These are phyloP conservation scores for Leishmania major DNA, from an alignment of 208 protist species.

Conservation along the genomic window DNA sequence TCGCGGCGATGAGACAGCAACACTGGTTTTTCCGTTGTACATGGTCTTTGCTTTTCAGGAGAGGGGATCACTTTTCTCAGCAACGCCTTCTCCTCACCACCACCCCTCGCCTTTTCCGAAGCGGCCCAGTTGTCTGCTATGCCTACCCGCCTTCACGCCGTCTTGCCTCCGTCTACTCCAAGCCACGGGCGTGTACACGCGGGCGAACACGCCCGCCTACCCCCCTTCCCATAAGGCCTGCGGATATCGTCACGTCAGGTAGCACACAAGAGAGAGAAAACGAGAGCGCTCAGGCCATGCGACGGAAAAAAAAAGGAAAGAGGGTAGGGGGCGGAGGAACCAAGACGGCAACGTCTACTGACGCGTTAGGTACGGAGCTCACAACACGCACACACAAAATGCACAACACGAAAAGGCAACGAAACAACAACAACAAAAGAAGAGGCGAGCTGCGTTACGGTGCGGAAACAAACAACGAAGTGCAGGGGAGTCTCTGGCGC, in stretches of 20 bases:
- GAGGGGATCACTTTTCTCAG: neutral
- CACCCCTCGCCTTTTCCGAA: neutral
- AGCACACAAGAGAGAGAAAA: neutral
- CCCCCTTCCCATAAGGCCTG: neutral
- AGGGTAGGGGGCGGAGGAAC: neutral
- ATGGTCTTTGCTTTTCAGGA: neutral
- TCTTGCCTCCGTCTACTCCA: neutral
- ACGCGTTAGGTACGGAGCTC: too few relatives aligned
- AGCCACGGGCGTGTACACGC: neutral
- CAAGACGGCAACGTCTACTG: neutral
- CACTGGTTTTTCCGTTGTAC: neutral
- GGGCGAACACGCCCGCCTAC: too few relatives aligned
- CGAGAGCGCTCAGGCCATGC: neutral
- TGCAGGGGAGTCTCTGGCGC: too few relatives aligned
- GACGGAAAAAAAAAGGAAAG: neutral
- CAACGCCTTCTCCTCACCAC: neutral
- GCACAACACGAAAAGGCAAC: neutral
- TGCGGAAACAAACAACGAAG: too few relatives aligned
- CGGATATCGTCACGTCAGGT: neutral
- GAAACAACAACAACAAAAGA: neutral
- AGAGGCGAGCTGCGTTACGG: neutral
- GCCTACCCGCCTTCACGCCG: neutral
- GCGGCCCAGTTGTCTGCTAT: neutral
- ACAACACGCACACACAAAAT: neutral
- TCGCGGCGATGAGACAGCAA: neutral